Evolutionary conservation across 164 flowering plant genomes (phyloP), one percentile per base, ranked within the genome.

Genomic region (Umbellularia californica): DNA sequence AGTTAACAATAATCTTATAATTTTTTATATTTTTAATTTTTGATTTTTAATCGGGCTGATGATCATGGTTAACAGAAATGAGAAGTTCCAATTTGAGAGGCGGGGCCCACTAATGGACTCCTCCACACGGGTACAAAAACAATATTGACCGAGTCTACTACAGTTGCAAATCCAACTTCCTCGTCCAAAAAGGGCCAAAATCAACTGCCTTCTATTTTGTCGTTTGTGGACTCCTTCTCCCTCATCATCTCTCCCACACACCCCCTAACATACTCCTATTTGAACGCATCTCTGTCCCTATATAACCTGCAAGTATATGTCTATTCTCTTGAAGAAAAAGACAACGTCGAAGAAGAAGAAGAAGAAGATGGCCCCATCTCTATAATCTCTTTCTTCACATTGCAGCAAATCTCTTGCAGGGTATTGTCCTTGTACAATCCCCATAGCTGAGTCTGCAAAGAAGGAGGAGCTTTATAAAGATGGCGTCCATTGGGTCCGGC

Each of bases 161-260:
- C 47, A 41, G 47, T 41, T 41, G 47, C 47, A 41, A 41, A 41
- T 41, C 47, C 47, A 41, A 41, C 47, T 1, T 41, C 47, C 47
- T 41, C 10, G 47, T 41, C 47, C 47, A 41, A 41, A 41, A 41
- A 9, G 0, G 47, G 47, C 0, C 47, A 41, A 41, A 41, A 15
- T 15, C 11, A 75, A 70, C 77, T 9, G 52, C 68, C 78, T 25
- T 28, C 79, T 69, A 50, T 73, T 68, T 73, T 62, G 69, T 64
- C 67, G 67, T 33, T 9, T 41, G 47, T 41, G 47, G 47, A 41
- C 47, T 41, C 70, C 51, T 73, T 41, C 47, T 63, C 78, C 69
- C 73, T 62, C 55, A 25, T 50, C 35, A 68, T 69, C 11, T 47
- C 68, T 70, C 20, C 15, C 72, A 2, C 47, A 27, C 17, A 64